Evolutionary conservation across 306 rosid species (phyloP).

Genomic region (Luffa acutangula): DNA sequence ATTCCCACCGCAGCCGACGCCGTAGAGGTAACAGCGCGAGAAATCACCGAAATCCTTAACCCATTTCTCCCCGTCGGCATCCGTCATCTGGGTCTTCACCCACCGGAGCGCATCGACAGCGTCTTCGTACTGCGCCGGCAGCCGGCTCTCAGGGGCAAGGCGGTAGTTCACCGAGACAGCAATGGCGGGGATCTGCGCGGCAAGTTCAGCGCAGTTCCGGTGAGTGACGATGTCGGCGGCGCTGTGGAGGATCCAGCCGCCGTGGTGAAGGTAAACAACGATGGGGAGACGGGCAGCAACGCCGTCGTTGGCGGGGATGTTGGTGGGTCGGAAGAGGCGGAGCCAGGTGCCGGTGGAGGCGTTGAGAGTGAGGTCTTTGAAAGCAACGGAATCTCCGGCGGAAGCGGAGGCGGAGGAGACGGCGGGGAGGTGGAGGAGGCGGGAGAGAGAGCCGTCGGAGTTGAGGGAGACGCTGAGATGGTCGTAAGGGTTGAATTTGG

Average conservation of each 20-base stretch:
- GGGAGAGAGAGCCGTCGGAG: slow-evolving; percentile 37
- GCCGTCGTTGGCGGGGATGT: neutral
- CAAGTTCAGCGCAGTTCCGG: neutral
- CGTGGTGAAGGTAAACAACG: neutral
- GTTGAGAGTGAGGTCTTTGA: neutral
- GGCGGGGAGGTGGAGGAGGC: slow-evolving; percentile 1
- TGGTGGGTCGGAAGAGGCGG: neutral
- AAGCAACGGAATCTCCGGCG: neutral
- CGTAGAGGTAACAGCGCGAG: slow-evolving; percentile 46
- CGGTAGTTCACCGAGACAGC: slow-evolving; percentile 2
- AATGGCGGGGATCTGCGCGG: neutral
- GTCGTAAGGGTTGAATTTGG: slow-evolving; percentile 38
- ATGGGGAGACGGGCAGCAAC: neutral
- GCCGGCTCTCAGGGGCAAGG: neutral
- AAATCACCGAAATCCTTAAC: slow-evolving; percentile 47
- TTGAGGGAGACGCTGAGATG: slow-evolving; percentile 26
- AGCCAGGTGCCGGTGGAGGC: neutral
- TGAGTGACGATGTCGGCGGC: neutral
- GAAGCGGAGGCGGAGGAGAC: neutral
- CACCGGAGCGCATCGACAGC: neutral
- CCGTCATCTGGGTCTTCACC: neutral
- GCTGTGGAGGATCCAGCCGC: slow-evolving; percentile 1
- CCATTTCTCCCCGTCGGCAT: slow-evolving; percentile 44
- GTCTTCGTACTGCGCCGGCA: neutral
- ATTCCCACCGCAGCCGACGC: slow-evolving; percentile 44